These are phyloP conservation scores for Apiospora pterosperma DNA, from an alignment of 2,329 filamentous ascomycete genomes.

Conservation along the genomic window DNA sequence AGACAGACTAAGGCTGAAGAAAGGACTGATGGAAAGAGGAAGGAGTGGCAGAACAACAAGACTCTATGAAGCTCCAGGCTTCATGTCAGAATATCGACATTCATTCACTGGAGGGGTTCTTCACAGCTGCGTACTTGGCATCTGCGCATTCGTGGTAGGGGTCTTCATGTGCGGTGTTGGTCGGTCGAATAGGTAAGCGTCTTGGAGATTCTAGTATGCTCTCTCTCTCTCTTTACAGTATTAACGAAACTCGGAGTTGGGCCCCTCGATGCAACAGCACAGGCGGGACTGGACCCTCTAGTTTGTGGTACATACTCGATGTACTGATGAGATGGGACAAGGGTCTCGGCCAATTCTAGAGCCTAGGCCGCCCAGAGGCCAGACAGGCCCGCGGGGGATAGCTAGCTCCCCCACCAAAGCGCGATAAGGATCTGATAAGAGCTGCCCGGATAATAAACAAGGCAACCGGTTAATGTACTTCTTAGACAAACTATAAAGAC, in stretches of 20 bases:
- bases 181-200: not conserved
- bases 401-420: not conserved
- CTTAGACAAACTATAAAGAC: too few relatives aligned
- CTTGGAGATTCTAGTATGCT: not conserved
- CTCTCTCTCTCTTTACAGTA: too few relatives aligned
- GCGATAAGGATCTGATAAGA: not conserved
- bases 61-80: not conserved
- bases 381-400: not conserved
- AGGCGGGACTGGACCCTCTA: not conserved
- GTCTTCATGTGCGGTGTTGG: not conserved
- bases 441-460: not conserved
- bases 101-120: not conserved
- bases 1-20: not conserved
- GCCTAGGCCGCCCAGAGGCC: not conserved
- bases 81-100: not conserved
- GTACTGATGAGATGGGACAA: not conserved
- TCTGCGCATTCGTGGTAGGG: not conserved
- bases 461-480: too few relatives aligned
- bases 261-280: not conserved
- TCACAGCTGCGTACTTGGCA: not conserved
- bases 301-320: not conserved
- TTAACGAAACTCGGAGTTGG: not conserved
- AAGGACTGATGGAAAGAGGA: not conserved
- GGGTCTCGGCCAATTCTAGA: not conserved
- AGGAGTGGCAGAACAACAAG: not conserved